Evolutionary conservation across 2,329 filamentous ascomycete species (phyloP).

Genomic region (Cladobotryum mycophilum): DNA sequence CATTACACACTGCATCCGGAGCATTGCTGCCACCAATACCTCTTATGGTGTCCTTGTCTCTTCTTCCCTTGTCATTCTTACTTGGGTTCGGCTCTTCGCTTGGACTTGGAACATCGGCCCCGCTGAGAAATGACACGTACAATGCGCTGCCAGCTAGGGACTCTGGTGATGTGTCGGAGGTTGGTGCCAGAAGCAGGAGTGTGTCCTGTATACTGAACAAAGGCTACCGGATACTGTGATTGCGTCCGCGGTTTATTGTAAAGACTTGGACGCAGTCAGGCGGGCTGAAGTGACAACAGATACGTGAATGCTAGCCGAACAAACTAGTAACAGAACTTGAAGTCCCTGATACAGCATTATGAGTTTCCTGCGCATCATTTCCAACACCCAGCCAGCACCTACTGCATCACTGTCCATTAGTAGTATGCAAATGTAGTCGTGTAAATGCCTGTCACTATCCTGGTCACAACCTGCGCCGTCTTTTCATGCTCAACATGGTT

Average conservation of each 20-base stretch:
- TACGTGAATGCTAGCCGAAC: conserved; percentile 13
- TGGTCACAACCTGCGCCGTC: no score
- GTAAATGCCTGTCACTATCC: not conserved
- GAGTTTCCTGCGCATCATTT: no score
- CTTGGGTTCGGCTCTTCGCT: no score
- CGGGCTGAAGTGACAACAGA: conserved; percentile 17
- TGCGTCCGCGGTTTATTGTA: conserved; percentile 16
- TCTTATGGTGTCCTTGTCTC: no score
- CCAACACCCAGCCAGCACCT: not conserved
- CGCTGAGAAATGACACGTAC: not conserved
- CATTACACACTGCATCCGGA: no score
- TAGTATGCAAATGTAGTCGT: conserved; percentile 12
- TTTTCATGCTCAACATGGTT: no score
- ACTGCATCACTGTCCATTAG: conserved; percentile 19
- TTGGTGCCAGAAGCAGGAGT: conserved; percentile 15
- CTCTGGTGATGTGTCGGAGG: conserved; percentile 17
- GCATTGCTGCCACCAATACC: no score
- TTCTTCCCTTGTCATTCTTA: no score
- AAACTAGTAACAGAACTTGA: conserved; percentile 22
- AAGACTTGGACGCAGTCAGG: conserved; percentile 12
- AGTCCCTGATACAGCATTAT: conserved; percentile 5
- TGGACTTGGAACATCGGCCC: no score
- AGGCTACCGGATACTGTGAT: conserved; percentile 14
- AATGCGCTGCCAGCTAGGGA: conserved; percentile 17
- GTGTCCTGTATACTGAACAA: conserved; percentile 13